Evolutionary conservation across 768 basidiomycete species (phyloP), one percentile per base, ranked within the genome.

Genomic region (Mrakia frigida): DNA sequence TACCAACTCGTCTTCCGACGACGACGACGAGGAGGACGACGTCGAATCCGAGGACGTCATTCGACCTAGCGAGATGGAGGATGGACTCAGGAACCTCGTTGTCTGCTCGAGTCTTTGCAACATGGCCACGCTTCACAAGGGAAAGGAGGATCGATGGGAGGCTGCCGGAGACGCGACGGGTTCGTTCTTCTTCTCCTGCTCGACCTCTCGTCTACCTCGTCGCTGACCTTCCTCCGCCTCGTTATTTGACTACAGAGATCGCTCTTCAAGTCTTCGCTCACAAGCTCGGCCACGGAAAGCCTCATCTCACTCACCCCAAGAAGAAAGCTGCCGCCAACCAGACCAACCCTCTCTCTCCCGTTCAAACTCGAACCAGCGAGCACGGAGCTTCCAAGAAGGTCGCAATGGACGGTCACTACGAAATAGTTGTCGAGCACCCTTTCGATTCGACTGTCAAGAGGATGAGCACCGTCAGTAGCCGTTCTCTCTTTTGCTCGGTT

Each of bases 391-490:
- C 41, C 25, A 75, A 60, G 69, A 68, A 74, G n/a, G 43, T 74
- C 31, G 46, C 73, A 21, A 23, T 72, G 31, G 77, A 74, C 3
- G 83, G 83, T 35, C 81, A 83, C 75, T 85, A 82, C 75, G 81
- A 82, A 74, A 82, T 82, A 73, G 50, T 84, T 52, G 79, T 84
- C 74, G 85, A 86, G 79, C 84, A 83, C 80, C 84, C 88, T 0
- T 88, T 88, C 79, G 87, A 87, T 56, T 87, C 86, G 70, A 85
- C 85, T 37, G 81, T 87, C 67, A 88, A 88, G 82, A 82, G 86
- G 71, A 88, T 88, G 88, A 75, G 67, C 52, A 75, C 70, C 31
- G 59, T 75, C 4, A 33, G 63, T 75, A n/a, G 46, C 23, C 33
- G 23, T n/a, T 41, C 11, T n/a, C 31, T n/a, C 6, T 25, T 23